Percentiles rank a stretch among this genome's conserved stretches.
These are phyloP conservation scores for Acer yangbiense DNA, from an alignment of 345 rosid species.

Conservation along the genomic window DNA sequence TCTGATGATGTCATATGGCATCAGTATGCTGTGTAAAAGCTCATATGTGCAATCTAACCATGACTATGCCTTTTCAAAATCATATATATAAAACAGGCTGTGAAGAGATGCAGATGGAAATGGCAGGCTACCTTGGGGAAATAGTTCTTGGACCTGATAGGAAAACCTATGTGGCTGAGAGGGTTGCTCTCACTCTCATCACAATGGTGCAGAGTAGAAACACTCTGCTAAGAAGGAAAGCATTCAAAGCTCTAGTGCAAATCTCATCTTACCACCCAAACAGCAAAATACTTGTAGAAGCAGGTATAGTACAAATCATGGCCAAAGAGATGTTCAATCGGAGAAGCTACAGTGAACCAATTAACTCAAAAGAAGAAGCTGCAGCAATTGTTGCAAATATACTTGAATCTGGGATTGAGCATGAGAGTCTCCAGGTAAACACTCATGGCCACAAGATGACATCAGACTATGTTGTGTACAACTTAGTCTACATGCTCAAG, in stretches of 20 bases:
- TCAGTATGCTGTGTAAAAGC: not conserved
- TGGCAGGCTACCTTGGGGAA: constrained; percentile 75
- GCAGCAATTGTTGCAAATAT: constrained; percentile 77
- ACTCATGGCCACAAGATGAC: constrained; percentile 60
- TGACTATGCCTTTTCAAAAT: constrained; percentile 6
- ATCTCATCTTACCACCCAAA: constrained; percentile 69
- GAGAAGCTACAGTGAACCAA: constrained; percentile 50
- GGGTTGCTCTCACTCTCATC: constrained; percentile 64
- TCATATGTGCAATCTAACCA: not conserved
- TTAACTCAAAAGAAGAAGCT: constrained; percentile 70
- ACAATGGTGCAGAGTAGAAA: constrained; percentile 64
- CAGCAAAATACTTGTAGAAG: constrained; percentile 55
- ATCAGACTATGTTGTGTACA: constrained; percentile 72
- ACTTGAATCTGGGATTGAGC: constrained; percentile 67
- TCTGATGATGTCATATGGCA: not conserved
- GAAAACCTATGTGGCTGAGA: constrained; percentile 62
- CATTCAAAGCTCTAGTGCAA: constrained; percentile 72
- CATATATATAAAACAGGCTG: constrained; percentile 43
- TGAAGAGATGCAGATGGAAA: constrained; percentile 65
- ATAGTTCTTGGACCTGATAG: constrained; percentile 61
- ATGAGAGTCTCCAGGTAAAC: constrained; percentile 55
- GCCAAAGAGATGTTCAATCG: constrained; percentile 70
- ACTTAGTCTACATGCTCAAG: constrained; percentile 68
- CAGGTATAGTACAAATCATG: constrained; percentile 63
- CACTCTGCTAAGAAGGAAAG: constrained; percentile 47